Evolutionary conservation across 2,329 filamentous ascomycete species (phyloP).

Genomic region (Hypomyces perniciosus): DNA sequence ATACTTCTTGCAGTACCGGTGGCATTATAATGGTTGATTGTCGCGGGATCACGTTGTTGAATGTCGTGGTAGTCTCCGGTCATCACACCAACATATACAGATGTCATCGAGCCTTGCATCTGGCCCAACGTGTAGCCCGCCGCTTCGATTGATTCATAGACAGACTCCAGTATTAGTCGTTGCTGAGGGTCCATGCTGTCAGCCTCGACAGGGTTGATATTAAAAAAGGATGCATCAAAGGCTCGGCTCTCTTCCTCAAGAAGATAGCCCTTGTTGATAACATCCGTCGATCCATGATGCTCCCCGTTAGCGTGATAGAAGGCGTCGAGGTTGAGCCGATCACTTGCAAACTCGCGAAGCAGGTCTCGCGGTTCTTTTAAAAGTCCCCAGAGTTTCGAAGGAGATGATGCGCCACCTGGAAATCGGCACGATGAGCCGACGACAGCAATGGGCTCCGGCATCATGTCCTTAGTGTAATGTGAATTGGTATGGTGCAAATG

Average conservation of each 20-base stretch:
- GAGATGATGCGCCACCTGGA: slow-evolving; percentile 27
- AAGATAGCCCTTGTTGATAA: slow-evolving; percentile 32
- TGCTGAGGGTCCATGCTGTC: slow-evolving; percentile 38
- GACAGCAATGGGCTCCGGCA: slow-evolving; percentile 37
- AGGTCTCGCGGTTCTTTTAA: slow-evolving; percentile 25
- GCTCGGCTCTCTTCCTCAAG: slow-evolving; percentile 29
- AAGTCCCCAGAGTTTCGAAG: slow-evolving; percentile 30
- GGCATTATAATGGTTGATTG: slow-evolving; percentile 10
- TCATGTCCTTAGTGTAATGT: no score
- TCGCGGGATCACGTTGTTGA: slow-evolving; percentile 11
- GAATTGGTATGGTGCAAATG: no score
- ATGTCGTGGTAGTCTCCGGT: slow-evolving; percentile 16
- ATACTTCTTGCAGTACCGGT: slow-evolving; percentile 29
- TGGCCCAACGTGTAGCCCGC: slow-evolving; percentile 27
- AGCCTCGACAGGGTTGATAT: slow-evolving; percentile 33
- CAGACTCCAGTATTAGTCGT: slow-evolving; percentile 33
- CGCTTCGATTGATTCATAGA: slow-evolving; percentile 35
- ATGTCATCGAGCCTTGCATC: slow-evolving; percentile 16
- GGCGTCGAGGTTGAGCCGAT: slow-evolving; percentile 21
- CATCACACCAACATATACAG: slow-evolving; percentile 23
- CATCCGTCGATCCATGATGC: slow-evolving; percentile 19
- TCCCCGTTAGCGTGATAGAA: slow-evolving; percentile 26
- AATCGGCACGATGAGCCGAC: slow-evolving; percentile 35
- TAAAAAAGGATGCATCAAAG: slow-evolving; percentile 34
- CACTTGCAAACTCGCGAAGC: slow-evolving; percentile 20